Evolutionary conservation across 805 yeast genomes (phyloP), one percentile per base, ranked within the genome.

Genomic region (Teunomyces funiuensis): DNA sequence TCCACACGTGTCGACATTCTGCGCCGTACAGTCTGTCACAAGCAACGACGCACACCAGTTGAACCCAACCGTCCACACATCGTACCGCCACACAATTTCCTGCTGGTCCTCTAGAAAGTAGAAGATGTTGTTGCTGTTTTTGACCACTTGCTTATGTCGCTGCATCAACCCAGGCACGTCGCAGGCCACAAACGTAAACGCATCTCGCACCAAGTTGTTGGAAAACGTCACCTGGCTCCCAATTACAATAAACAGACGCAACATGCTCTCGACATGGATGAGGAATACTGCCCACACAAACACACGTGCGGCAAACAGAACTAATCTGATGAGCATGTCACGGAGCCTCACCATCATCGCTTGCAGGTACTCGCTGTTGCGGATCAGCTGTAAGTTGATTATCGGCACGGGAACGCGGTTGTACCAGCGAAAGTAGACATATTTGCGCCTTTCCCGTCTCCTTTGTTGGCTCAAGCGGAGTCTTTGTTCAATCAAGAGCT

Each of bases 1-100:
- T 10, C 10, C 13, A 20, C 34, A 31, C 11, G 16, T 18, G 5
- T n/a, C 25, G 17, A 31, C 25, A 11, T 31, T 31, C 4, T n/a
- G 2, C 25, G 7, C 13, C 15, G 34, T 31, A 18, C 34, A 31
- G 14, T 31, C 19, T 20, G 34, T 31, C 23, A 31, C 34, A n/a
- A 31, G 19, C 8, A 18, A 20, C 6, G 34, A 31, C 3, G 34
- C 34, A 8, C 19, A 31, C 34, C 34, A 31, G 11, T 31, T 31
- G 19, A 18, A 31, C 3, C 25, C 20, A 14, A 20, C n/a, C 3
- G 22, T 18, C 19, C n/a, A 31, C 7, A 20, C 23, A 19, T 31
- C 34, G 18, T 22, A 11, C 9, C 25, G 18, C 34, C 34, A 31
- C 9, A 6, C 34, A 18, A 19, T 3, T 8, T n/a, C 19, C n/a